These are phyloP conservation scores for Dactylella cylindrospora DNA, from an alignment of 2,329 filamentous ascomycete genomes.

Conservation along the genomic window DNA sequence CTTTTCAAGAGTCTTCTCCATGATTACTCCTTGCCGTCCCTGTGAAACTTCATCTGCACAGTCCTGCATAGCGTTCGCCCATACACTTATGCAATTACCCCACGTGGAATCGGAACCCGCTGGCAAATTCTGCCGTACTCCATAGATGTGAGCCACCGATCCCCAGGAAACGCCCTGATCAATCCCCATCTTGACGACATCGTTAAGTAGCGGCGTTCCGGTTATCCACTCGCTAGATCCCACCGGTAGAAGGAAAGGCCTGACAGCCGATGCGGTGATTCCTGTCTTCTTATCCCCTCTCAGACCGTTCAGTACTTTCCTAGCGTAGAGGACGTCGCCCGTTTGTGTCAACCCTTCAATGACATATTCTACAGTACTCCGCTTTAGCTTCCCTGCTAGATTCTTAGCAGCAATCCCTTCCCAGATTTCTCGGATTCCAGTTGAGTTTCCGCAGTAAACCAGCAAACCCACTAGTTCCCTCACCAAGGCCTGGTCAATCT, in stretches of 20 bases:
- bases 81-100: constrained; percentile 2
- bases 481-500: constrained; percentile 16
- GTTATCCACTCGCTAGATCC: neutral
- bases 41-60: constrained; percentile 25
- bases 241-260: constrained; percentile 9
- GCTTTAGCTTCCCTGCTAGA: constrained; percentile 5
- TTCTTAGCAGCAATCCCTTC: too few species aligned
- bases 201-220: neutral
- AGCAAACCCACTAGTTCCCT: constrained; percentile 12
- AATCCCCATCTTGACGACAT: constrained; percentile 13
- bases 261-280: constrained; percentile 10
- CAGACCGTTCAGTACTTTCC: neutral
- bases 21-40: constrained; percentile 7
- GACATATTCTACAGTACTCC: constrained; percentile 8
- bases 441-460: neutral
- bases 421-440: constrained; percentile 17
- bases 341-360: constrained; percentile 9
- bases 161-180: constrained; percentile 16
- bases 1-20: constrained; percentile 16
- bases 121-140: neutral
- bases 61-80: constrained; percentile 20
- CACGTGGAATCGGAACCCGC: too few species aligned
- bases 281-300: neutral
- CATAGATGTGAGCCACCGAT: constrained; percentile 11
- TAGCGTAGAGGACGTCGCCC: constrained; percentile 8